Base-by-base conservation (phyloP, 352 stramenopile genomes). In the Pseudoperonospora humuli region DNA sequence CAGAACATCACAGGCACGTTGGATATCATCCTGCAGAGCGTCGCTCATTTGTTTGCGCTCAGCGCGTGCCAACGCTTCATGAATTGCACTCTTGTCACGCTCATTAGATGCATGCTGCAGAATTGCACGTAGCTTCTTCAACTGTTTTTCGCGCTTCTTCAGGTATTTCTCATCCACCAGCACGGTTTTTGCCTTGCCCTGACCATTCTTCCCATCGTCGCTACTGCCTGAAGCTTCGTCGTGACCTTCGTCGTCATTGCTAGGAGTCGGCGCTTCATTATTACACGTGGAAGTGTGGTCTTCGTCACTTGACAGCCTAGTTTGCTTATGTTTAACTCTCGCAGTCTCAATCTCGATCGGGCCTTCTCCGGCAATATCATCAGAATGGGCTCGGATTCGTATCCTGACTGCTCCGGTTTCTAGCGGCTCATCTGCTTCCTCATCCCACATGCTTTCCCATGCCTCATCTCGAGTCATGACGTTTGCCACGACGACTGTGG, bases 1-100 rank as follows among this genome's bases (percentile, higher is more conserved):
- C 21, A 87, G 29, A 13, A 87, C 65, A 5, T 47, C 33, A 5
- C 61, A 62, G 24, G 79, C 74, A 14, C 34, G 46, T 5, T 64
- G 39, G 7, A 86, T 65, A 35, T 91, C 79, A 10, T 75, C 57
- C 8, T 67, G 41, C 11, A 91, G 40, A 17, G 68, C 54, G n/a
- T 84, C 75, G 14, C 47, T 63, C 79, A 91, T 91, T 40, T 86
- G 70, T 45, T 88, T 88, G 5, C 79, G 72, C 45, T 86, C 71
- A 0, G 70, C 64, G 4, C 79, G 71, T 14, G 72, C 79, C 29
- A 91, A 51, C 0, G 72, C 76, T 21, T 87, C 71, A 10, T 74
- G 49, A 19, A 91, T 81, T 6, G 58, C 58, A 14, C 23, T 47
- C 19, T 61, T 63, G 45, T 88, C 59, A n/a, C 70, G 54, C 7